Evolutionary conservation across 1,139 yeast genomes (phyloP), one percentile per base, ranked within the genome.

Genomic region (Geotrichum europaeum): DNA sequence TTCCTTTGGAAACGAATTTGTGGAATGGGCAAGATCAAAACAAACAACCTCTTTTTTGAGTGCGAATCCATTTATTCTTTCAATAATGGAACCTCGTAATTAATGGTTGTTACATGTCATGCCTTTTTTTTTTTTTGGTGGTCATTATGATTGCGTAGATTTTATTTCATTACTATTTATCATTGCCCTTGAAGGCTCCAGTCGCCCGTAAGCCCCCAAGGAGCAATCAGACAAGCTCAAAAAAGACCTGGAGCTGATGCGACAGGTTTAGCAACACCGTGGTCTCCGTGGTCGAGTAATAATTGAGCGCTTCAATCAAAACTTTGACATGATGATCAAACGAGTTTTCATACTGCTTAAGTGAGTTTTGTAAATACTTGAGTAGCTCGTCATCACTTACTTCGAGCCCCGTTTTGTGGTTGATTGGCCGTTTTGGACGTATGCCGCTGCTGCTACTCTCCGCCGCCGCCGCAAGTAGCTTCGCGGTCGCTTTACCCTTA

Each of bases 241-340:
- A 49, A 49, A 49, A 49, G 25, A 66, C 69, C 54, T 84, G 88
- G 64, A 85, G 73, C 62, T 83, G 75, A 55, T 83, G 83, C 57
- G 81, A 80, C 60, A 87, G 75, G 12, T 78, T 75, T 60, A 84
- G 73, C 61, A 86, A 77, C 58, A 79, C 81, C 50, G 84, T 81
- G 55, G 86, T 84, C 64, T 87, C 91, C 2, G 82, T 73, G 61
- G 85, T 89, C 1, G 91, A 90, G 64, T 79, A 80, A 60, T 78
- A 79, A 63, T 80, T 80, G 62, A 87, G 75, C 2, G 83, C 81
- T 32, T 78, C 79, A 68, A 84, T 78, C 62, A 87, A 79, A 34
- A 81, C 83, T 51, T 79, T 76, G 59, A 86, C 70, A 55, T 81
- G 79, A 59, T 79, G 80, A 57, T 82, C 81, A 69, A 87, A 87